Evolutionary conservation across 768 basidiomycete genomes (phyloP).

Genomic region (Rhodotorula diobovata): DNA sequence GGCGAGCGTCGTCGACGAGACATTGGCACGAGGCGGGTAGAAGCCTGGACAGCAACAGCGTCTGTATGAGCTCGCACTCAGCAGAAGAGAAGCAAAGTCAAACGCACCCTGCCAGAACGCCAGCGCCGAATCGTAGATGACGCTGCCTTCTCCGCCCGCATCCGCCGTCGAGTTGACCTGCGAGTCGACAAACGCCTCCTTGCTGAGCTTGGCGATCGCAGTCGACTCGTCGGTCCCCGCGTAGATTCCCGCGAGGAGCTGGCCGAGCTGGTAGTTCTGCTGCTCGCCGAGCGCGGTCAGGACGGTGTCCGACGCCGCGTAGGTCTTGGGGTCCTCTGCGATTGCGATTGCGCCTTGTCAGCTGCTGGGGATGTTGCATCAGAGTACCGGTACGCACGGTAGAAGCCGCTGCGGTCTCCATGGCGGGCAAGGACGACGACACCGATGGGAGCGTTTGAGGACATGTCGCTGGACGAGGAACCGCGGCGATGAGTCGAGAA

Average conservation of each 20-base stretch:
- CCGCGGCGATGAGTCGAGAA: not conserved
- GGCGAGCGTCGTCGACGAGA: constrained; percentile 57
- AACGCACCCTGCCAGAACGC: constrained; percentile 53
- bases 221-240: constrained; percentile 61
- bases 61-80: too few species aligned
- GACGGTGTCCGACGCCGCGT: constrained; percentile 53
- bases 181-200: constrained; percentile 56
- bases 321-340: constrained; percentile 25
- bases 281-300: constrained; percentile 55
- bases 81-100: not conserved
- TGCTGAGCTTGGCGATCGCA: constrained; percentile 56
- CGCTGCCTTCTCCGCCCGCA: constrained; percentile 63
- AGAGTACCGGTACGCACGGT: constrained; percentile 31
- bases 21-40: constrained; percentile 56
- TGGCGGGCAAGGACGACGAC: constrained; percentile 67
- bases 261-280: constrained; percentile 51
- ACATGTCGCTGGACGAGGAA: not conserved
- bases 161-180: constrained; percentile 69
- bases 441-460: constrained; percentile 19
- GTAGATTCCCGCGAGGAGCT: constrained; percentile 58
- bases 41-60: constrained; percentile 50
- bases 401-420: constrained; percentile 47
- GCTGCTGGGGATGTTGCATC: not conserved
- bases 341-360: not conserved
- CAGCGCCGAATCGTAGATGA: constrained; percentile 67